Evolutionary conservation across 176 grass and related monocot genomes (phyloP).

Genomic region (Areca catechu): DNA sequence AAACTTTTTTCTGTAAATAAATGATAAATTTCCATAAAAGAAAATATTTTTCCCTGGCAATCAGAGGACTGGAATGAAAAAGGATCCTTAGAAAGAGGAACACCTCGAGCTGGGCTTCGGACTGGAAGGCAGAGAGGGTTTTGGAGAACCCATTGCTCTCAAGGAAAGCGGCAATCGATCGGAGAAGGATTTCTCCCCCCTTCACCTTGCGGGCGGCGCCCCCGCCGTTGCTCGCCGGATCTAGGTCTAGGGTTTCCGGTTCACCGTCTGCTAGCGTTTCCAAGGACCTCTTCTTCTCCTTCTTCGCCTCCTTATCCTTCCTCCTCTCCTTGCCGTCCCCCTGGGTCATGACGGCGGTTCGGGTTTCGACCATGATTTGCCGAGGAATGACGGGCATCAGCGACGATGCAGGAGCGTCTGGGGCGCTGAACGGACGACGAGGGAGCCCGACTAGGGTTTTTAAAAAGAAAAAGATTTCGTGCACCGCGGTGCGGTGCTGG

Average conservation of each 20-base stretch:
- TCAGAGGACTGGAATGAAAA: too few relatives aligned
- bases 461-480: too few relatives aligned
- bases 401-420: constrained; percentile 20
- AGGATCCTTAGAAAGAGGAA: not conserved
- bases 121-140: constrained; percentile 45
- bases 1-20: too few relatives aligned
- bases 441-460: too few relatives aligned
- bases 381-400: constrained; percentile 60
- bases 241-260: not conserved
- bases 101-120: constrained; percentile 69
- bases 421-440: too few relatives aligned
- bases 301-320: constrained; percentile 15
- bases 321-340: constrained; percentile 25
- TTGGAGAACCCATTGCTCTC: constrained; percentile 45
- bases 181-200: constrained; percentile 28
- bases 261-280: not conserved
- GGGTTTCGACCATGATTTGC: constrained; percentile 37
- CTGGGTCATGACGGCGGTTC: constrained; percentile 25
- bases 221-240: not conserved
- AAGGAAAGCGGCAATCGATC: constrained; percentile 69
- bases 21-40: too few relatives aligned
- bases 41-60: too few relatives aligned
- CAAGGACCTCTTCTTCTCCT: constrained; percentile 15
- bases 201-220: not conserved
- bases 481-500: too few relatives aligned